Conservation (phyloP, 192 early-diverging fungal genomes). For the Polychytrium aggregatum region DNA sequence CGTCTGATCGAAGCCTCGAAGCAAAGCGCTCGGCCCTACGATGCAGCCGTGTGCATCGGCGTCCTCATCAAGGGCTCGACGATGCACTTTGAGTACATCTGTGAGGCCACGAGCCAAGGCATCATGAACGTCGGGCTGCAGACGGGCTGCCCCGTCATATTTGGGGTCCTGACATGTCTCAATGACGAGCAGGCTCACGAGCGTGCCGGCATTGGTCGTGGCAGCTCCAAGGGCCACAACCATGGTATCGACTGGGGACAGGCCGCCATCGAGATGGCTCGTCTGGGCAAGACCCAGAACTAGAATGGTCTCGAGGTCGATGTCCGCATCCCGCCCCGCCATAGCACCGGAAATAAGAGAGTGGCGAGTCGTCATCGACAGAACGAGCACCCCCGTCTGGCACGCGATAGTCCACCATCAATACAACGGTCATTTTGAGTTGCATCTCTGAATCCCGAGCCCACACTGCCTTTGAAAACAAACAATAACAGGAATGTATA, state of each 20-base stretch:
- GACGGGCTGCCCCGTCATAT: slow-evolving; percentile 74
- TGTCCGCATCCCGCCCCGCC: no score
- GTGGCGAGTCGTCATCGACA: no score
- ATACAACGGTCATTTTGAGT: no score
- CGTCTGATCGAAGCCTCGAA: slow-evolving; percentile 53
- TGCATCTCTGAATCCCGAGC: no score
- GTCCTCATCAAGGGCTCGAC: slow-evolving; percentile 98
- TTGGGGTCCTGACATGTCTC: slow-evolving; percentile 93
- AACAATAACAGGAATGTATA: no score
- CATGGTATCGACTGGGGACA: slow-evolving; percentile 93
- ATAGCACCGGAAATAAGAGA: no score
- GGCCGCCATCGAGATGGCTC: slow-evolving; percentile 92
- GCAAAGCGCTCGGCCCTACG: slow-evolving; percentile 49
- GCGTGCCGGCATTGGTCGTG: slow-evolving; percentile 58
- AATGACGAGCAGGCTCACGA: slow-evolving; percentile 85
- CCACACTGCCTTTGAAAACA: no score
- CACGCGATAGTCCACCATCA: no score
- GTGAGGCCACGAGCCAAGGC: slow-evolving; percentile 84
- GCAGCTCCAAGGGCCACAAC: slow-evolving; percentile 69
- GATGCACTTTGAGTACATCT: slow-evolving; percentile 99
- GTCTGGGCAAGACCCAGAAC: background rate
- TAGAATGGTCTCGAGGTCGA: no score
- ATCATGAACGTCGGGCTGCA: slow-evolving; percentile 96
- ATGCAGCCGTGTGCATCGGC: slow-evolving; percentile 89
- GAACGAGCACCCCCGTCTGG: no score